Percentiles rank a stretch among this genome's conserved stretches.
Evolutionary conservation across 371 early-diverging fungal genomes (phyloP).

Genomic region (Ordospora colligata): DNA sequence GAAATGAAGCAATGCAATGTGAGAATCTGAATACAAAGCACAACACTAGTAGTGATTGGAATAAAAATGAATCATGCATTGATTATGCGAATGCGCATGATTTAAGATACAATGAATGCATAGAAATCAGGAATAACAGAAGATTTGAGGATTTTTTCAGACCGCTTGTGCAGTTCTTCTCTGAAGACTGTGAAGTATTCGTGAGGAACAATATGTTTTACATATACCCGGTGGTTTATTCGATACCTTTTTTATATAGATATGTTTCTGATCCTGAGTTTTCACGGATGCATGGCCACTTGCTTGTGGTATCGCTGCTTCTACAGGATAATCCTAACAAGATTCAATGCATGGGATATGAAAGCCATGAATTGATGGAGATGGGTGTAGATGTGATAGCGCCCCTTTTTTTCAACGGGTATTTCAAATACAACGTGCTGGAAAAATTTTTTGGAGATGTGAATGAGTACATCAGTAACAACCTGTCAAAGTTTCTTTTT

Average conservation of each 20-base stretch:
- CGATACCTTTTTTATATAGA: neutral
- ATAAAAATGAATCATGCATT: too few species aligned
- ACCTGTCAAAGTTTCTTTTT: conserved; percentile 28
- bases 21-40: neutral
- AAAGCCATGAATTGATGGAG: neutral
- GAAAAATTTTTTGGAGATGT: neutral
- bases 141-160: neutral
- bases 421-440: neutral
- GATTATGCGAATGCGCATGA: too few species aligned
- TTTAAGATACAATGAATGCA: too few species aligned
- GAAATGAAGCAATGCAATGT: neutral
- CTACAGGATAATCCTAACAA: neutral
- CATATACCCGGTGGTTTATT: conserved; percentile 14
- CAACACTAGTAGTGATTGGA: neutral
- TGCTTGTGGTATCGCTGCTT: neutral
- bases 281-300: neutral
- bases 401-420: conserved; percentile 16
- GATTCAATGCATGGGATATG: neutral
- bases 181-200: neutral
- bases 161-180: neutral
- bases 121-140: neutral
- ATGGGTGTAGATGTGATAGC: conserved; percentile 28
- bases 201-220: conserved; percentile 4
- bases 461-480: neutral
- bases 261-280: neutral